Evolutionary conservation across 495 filamentous ascomycete genomes (phyloP).

Genomic region (Penicillium cataractarum): DNA sequence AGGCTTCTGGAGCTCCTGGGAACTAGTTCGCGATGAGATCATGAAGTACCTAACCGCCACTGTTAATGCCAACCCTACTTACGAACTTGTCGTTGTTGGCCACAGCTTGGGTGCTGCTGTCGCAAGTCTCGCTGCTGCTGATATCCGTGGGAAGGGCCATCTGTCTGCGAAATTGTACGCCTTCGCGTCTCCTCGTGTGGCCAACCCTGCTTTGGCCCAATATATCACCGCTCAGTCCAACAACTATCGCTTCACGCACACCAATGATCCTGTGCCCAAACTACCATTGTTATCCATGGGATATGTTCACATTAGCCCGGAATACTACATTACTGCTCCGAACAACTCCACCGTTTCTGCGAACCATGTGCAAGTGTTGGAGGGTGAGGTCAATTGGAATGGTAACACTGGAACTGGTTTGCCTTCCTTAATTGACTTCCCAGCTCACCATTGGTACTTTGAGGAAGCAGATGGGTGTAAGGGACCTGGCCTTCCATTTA

Average conservation of each 20-base stretch:
- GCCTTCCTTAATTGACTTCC: constrained; percentile 19
- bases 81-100: constrained; percentile 58
- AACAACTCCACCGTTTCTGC: constrained; percentile 39
- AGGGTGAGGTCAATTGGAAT: constrained; percentile 36
- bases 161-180: constrained; percentile 55
- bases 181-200: constrained; percentile 68
- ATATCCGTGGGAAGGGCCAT: constrained; percentile 53
- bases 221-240: constrained; percentile 56
- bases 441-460: constrained; percentile 55
- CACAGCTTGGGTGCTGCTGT: constrained; percentile 69
- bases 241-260: constrained; percentile 68
- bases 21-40: constrained; percentile 42
- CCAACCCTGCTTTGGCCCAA: constrained; percentile 54
- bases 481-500: constrained; percentile 28
- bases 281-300: constrained; percentile 59
- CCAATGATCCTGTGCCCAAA: constrained; percentile 64
- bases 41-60: constrained; percentile 39
- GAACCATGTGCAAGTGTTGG: constrained; percentile 36
- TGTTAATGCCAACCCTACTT: constrained; percentile 44
- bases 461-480: constrained; percentile 32
- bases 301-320: constrained; percentile 64
- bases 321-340: constrained; percentile 57
- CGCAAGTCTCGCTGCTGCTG: constrained; percentile 60
- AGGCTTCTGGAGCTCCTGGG: constrained; percentile 60
- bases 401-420: constrained; percentile 49